Conservation (phyloP, 768 basidiomycete species). For the Megacollybia marginata region DNA sequence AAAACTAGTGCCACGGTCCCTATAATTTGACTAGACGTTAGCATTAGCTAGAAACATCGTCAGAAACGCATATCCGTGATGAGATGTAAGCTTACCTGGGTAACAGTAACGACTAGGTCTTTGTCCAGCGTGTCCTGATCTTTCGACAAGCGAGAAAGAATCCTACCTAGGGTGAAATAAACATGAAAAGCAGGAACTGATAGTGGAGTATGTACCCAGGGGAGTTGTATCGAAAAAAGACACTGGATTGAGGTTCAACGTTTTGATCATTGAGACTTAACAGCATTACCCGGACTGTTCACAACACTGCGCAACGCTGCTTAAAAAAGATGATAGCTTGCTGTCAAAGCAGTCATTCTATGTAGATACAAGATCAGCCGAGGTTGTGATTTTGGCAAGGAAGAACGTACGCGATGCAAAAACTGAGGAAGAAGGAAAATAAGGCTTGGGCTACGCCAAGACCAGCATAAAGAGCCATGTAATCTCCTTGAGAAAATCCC, state of each 20-base stretch:
- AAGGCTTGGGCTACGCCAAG: constrained; percentile 44
- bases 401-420: constrained; percentile 39
- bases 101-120: constrained; percentile 36
- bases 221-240: constrained; percentile 74
- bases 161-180: constrained; percentile 34
- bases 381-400: neutral
- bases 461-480: constrained; percentile 55
- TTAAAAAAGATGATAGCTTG: constrained; percentile 46
- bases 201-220: constrained; percentile 33
- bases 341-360: constrained; percentile 30
- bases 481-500: constrained; percentile 52
- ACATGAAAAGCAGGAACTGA: neutral
- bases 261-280: no score
- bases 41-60: constrained; percentile 25
- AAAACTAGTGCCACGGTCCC: constrained; percentile 56
- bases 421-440: constrained; percentile 41
- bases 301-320: constrained; percentile 49
- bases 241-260: constrained; percentile 26
- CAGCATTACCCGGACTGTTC: constrained; percentile 17
- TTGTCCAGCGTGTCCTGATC: constrained; percentile 55
- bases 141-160: constrained; percentile 51
- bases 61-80: neutral
- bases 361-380: neutral
- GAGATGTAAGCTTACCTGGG: constrained; percentile 27
- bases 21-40: constrained; percentile 34